Evolutionary conservation across 2,329 filamentous ascomycete genomes (phyloP).

Genomic region (Trichoderma polysporum): DNA sequence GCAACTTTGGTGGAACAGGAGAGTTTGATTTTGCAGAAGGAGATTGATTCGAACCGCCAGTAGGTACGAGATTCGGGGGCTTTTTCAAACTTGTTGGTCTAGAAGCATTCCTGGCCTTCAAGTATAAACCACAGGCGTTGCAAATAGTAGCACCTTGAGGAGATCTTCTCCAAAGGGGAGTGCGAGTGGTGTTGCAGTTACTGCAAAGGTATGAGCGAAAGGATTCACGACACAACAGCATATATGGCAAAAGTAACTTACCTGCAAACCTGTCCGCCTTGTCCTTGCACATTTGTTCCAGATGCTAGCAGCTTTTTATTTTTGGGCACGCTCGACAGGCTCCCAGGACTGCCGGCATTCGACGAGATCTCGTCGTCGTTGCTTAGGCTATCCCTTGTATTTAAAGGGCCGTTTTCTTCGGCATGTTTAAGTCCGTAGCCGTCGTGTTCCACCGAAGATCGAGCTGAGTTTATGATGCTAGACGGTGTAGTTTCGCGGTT

Average conservation of each 20-base stretch:
- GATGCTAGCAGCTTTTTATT: slow-evolving; percentile 22
- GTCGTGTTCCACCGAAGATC: slow-evolving; percentile 29
- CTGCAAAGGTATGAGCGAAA: slow-evolving; percentile 46
- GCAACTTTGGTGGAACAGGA: slow-evolving; percentile 41
- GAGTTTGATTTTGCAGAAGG: slow-evolving; percentile 40
- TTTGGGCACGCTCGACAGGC: slow-evolving; percentile 22
- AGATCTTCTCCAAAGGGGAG: slow-evolving; percentile 90
- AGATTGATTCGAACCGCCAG: slow-evolving; percentile 44
- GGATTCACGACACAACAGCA: neutral
- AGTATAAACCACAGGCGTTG: slow-evolving; percentile 94
- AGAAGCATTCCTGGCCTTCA: slow-evolving; percentile 88
- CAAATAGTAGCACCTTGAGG: slow-evolving; percentile 93
- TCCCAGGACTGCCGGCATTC: slow-evolving; percentile 33
- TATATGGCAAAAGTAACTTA: slow-evolving; percentile 38
- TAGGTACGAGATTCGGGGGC: slow-evolving; percentile 53
- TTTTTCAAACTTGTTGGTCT: slow-evolving; percentile 89
- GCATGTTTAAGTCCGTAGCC: slow-evolving; percentile 24
- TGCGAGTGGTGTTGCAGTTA: slow-evolving; percentile 92
- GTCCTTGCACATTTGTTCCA: slow-evolving; percentile 28
- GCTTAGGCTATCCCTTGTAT: slow-evolving; percentile 29
- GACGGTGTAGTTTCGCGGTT: slow-evolving; percentile 27
- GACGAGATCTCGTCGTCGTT: slow-evolving; percentile 27
- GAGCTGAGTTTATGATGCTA: slow-evolving; percentile 26
- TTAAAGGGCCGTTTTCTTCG: slow-evolving; percentile 31
- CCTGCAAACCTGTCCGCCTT: slow-evolving; percentile 71